These are phyloP conservation scores for Cryphonectria naterciae DNA, from an alignment of 2,329 filamentous ascomycete species.

Conservation along the genomic window DNA sequence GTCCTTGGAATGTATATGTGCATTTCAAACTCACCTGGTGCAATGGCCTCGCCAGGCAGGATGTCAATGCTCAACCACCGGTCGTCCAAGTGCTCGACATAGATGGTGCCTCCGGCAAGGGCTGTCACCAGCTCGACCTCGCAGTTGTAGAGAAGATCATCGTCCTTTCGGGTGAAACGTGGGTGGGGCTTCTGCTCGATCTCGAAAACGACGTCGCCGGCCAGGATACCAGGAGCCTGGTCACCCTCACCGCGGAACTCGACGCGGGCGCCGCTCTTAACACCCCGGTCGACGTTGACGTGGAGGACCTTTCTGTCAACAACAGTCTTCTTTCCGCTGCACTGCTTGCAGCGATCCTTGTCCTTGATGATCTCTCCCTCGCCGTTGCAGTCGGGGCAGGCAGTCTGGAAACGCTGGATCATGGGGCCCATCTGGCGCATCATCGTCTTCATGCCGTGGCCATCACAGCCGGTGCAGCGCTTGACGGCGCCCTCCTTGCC, in stretches of 20 bases:
- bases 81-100: slow-evolving; percentile 95
- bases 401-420: slow-evolving; percentile 99
- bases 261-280: slow-evolving; percentile 92
- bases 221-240: slow-evolving; percentile 88
- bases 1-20: background rate
- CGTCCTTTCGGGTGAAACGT: slow-evolving; percentile 93
- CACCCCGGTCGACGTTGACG: slow-evolving; percentile 94
- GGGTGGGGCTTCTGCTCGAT: slow-evolving; percentile 99
- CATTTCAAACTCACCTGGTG: slow-evolving; percentile 70
- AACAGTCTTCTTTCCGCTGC: slow-evolving; percentile 95
- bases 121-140: slow-evolving; percentile 96
- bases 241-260: slow-evolving; percentile 97
- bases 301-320: slow-evolving; percentile 98
- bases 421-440: slow-evolving; percentile 99
- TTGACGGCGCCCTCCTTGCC: slow-evolving; percentile 98
- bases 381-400: slow-evolving; percentile 96
- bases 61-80: slow-evolving; percentile 95
- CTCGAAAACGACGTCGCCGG: slow-evolving; percentile 96
- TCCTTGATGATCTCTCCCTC: slow-evolving; percentile 97
- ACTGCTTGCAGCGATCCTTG: slow-evolving; percentile 96
- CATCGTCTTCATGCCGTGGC: slow-evolving; percentile 99
- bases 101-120: slow-evolving; percentile 86
- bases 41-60: slow-evolving; percentile 90
- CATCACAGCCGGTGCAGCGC: slow-evolving; percentile 88
- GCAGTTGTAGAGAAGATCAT: slow-evolving; percentile 92